Evolutionary conservation across 164 flowering plant genomes (phyloP).

Genomic region (Vitis rupestris): DNA sequence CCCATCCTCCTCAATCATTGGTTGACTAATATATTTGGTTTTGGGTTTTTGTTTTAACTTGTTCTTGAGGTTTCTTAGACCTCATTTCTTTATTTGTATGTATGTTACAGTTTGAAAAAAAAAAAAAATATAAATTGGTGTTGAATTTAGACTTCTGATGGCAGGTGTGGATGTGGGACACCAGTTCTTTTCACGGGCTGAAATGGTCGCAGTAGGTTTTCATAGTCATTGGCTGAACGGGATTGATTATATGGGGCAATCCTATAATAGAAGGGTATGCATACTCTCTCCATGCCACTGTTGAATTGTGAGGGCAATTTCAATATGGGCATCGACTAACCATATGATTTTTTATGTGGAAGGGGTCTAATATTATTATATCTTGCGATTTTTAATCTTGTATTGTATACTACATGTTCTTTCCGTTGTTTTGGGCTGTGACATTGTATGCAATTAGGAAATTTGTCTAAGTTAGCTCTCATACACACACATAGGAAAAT

Average conservation of each 20-base stretch:
- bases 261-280: slow-evolving; percentile 31
- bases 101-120: neutral
- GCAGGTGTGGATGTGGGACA: slow-evolving; percentile 86
- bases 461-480: neutral
- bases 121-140: neutral
- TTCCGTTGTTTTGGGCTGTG: neutral
- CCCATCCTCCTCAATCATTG: too few relatives aligned
- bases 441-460: neutral
- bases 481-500: too few relatives aligned
- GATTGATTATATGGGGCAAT: slow-evolving; percentile 69
- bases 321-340: neutral
- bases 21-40: neutral
- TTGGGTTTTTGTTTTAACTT: neutral
- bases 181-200: slow-evolving; percentile 84
- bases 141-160: slow-evolving; percentile 14
- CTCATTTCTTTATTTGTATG: neutral
- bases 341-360: neutral
- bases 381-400: too few relatives aligned
- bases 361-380: too few relatives aligned
- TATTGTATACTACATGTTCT: neutral
- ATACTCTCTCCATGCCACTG: neutral
- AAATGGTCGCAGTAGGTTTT: slow-evolving; percentile 87
- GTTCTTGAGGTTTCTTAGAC: neutral
- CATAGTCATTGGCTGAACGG: slow-evolving; percentile 94
- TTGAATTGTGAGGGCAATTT: neutral